Conservation (phyloP, 208 protist species). For the Acanthamoeba triangularis region DNA sequence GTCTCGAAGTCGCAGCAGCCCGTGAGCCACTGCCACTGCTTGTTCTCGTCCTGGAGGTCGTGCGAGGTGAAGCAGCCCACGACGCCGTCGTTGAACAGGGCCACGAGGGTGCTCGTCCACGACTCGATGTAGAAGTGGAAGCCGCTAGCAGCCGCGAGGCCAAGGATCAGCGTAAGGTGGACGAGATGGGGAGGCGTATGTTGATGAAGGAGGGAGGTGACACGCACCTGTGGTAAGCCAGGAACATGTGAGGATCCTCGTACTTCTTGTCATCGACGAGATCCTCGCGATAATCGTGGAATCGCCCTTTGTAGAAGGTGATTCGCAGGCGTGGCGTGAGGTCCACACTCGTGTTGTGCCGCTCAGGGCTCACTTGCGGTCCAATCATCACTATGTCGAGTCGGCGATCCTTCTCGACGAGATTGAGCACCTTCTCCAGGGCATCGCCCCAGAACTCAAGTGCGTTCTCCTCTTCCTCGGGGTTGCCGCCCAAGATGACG, state of each 20-base stretch:
- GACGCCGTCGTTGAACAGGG: constrained; percentile 43
- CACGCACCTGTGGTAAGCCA: constrained; percentile 7
- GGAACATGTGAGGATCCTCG: constrained; percentile 9
- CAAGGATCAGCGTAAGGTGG: not conserved
- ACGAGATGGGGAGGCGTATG: not conserved
- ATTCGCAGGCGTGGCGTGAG: not conserved
- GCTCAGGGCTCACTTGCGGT: constrained; percentile 48
- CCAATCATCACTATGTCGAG: constrained; percentile 14
- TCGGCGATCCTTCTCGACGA: not conserved
- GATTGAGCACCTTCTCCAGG: not conserved
- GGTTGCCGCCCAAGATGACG: constrained; percentile 19
- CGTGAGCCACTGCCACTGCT: constrained; percentile 53
- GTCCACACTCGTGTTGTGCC: constrained; percentile 53
- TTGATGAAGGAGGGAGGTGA: not conserved
- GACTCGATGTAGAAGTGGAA: constrained; percentile 66
- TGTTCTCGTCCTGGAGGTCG: constrained; percentile 54
- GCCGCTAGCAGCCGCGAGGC: not conserved
- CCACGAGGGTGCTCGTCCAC: constrained; percentile 64
- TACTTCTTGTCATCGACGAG: constrained; percentile 46
- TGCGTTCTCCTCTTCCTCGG: constrained; percentile 42
- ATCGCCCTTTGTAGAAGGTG: constrained; percentile 62
- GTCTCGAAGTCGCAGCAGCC: constrained; percentile 59
- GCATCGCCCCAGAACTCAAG: constrained; percentile 29
- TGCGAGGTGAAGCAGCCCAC: constrained; percentile 69
- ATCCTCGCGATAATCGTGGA: constrained; percentile 50